phyloP scores from a whole-genome alignment of 768 basidiomycete genomes.

The Lentinula lateritia region DNA sequence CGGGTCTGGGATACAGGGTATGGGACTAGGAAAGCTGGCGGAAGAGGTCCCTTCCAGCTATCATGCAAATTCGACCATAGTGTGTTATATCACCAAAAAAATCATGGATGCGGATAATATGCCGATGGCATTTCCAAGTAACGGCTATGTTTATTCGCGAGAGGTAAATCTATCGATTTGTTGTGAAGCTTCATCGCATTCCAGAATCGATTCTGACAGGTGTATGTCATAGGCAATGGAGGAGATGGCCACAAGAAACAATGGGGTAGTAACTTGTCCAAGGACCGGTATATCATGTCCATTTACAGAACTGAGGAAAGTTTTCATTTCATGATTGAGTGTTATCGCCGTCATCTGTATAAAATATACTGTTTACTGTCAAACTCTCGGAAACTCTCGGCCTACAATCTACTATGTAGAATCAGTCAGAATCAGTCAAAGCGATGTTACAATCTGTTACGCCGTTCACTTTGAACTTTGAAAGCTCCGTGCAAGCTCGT shows the following conservation, averaged over 20 bases:
- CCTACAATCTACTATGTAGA: too few relatives aligned
- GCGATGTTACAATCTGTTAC: background rate
- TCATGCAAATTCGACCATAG: conserved; percentile 93
- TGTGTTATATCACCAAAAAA: conserved; percentile 84
- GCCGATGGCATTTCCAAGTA: conserved; percentile 80
- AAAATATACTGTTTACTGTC: background rate
- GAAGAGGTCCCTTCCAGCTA: conserved; percentile 88
- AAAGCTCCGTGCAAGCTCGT: too few relatives aligned
- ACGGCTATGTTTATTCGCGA: conserved; percentile 89
- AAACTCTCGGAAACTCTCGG: background rate
- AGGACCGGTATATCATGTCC: conserved; percentile 60
- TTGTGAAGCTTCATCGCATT: background rate
- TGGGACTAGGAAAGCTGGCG: conserved; percentile 69
- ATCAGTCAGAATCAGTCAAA: background rate
- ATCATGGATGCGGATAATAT: conserved; percentile 95
- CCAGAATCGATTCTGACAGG: conserved; percentile 11
- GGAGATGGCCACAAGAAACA: conserved; percentile 80
- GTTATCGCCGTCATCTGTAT: background rate
- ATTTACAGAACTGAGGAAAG: conserved; percentile 71
- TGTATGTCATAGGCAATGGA: conserved; percentile 62
- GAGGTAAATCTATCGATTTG: conserved; percentile 49
- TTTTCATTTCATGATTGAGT: conserved; percentile 72
- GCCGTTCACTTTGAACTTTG: background rate
- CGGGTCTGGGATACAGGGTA: conserved; percentile 24
- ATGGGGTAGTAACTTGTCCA: conserved; percentile 81